Conservation (phyloP, 1,284 basidiomycete species). For the Heterobasidion annosum region DNA sequence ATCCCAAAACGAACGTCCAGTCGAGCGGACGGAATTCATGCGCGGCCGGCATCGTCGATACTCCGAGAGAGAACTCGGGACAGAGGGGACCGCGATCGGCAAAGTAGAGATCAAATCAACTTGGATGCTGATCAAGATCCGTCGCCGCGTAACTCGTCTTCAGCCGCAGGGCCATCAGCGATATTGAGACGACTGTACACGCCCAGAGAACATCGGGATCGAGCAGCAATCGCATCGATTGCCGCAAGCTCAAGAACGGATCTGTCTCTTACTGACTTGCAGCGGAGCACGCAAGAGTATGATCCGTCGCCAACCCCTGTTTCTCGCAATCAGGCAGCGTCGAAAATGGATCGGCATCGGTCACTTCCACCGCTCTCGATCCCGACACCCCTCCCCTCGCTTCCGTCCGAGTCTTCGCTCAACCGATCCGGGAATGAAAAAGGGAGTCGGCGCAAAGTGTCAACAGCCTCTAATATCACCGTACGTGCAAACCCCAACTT, state of each 20-base stretch:
- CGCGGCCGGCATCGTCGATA: conserved; percentile 19
- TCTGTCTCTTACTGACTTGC: conserved; percentile 30
- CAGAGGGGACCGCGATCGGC: conserved; percentile 12
- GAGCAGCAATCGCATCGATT: conserved; percentile 12
- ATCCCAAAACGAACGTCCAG: conserved; percentile 16
- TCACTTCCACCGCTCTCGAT: conserved; percentile 39
- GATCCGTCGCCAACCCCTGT: conserved; percentile 63
- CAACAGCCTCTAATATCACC: conserved; percentile 39
- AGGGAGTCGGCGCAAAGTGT: conserved; percentile 34
- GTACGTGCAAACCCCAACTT: conserved; percentile 38
- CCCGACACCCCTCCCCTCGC: conserved; percentile 47
- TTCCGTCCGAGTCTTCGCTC: conserved; percentile 48
- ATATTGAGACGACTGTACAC: conserved; percentile 40
- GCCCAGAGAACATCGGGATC: conserved; percentile 33
- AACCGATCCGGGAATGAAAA: conserved; percentile 18
- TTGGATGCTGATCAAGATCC: conserved; percentile 10
- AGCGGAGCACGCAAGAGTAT: conserved; percentile 32
- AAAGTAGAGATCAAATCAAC: conserved; percentile 18
- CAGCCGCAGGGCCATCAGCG: conserved; percentile 12
- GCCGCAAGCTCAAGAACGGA: conserved; percentile 6
- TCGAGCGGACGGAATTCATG: conserved; percentile 12
- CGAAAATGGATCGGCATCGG: conserved; percentile 23
- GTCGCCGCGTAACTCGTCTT: conserved; percentile 13
- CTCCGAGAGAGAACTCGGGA: conserved; percentile 16
- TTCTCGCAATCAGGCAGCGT: conserved; percentile 26